Base-by-base conservation (phyloP, 2,329 filamentous ascomycete genomes). In the Ophiostoma piceae region DNA sequence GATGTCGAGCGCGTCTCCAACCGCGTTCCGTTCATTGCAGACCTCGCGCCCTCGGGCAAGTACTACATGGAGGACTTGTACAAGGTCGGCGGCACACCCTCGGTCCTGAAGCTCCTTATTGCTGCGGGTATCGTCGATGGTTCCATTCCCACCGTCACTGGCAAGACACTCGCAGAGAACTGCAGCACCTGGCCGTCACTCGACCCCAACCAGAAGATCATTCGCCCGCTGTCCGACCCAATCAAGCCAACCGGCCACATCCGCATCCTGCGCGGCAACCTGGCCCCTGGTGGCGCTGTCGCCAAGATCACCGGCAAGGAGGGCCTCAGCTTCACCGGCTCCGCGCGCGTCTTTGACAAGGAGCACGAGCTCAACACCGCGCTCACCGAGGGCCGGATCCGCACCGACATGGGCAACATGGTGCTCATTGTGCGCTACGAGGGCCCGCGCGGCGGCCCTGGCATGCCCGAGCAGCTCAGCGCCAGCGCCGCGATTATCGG, bases 281-380 rank as follows among this genome's bases (percentile, higher is more conserved):
- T 97, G 41, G 92, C 94, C 2, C 94, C 94, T 1, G 90, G 88
- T 12, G 94, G 94, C 43, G 91, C 94, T 0, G 94, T 98, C 1
- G 94, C 93, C 71, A 98, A 98, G 80, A 97, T 98, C 79, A 97
- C 94, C 0, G 94, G 94, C 47, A 97, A 97, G 78, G 94, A 98
- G 79, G 94, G 94, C 2, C 84, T 93, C 7, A 83, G 81, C 14
- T 98, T 98, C 79, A 89, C 84, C 0, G 94, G 94, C 67, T 88
- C 87, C 73, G 94, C 92, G 0, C 85, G 88, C 26, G 92, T 96
- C 65, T 98, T 95, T 78, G 84, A 97, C 79, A 94, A 95, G 76
- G 94, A 97, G 79, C 84, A 88, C 74, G 85, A 89, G 74, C 87
- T 97, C 64, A 88, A 96, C 77, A 80, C 84, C 0, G 93, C 94